These are phyloP conservation scores for Chlorencoelia australis DNA, from an alignment of 2,329 filamentous ascomycete genomes.

Conservation along the genomic window DNA sequence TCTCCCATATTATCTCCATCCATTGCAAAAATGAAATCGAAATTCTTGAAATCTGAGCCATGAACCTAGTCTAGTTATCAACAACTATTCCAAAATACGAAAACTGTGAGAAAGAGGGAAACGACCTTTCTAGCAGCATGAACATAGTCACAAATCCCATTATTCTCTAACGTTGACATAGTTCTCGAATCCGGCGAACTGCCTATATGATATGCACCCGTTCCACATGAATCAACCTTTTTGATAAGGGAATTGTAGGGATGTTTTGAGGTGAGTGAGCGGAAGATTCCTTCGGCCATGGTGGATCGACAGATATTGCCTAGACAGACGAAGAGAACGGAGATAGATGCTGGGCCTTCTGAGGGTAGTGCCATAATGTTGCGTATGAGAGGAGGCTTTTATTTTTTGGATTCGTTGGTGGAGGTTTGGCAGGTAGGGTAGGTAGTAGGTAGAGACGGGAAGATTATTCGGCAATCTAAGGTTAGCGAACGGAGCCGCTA, in stretches of 20 bases:
- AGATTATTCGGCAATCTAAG: too few species aligned
- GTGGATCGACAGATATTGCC: conserved; percentile 93
- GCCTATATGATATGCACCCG: conserved; percentile 73
- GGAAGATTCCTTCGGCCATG: conserved; percentile 94
- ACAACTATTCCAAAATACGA: background rate
- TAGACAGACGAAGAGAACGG: conserved; percentile 88
- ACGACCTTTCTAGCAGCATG: conserved; percentile 68
- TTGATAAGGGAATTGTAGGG: conserved; percentile 50
- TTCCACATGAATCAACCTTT: conserved; percentile 73
- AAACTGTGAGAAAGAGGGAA: background rate
- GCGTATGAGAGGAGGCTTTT: background rate
- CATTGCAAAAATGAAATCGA: conserved; percentile 96
- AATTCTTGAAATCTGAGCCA: conserved; percentile 65
- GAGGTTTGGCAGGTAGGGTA: background rate
- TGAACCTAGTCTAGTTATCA: conserved; percentile 34
- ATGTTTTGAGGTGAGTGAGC: conserved; percentile 52
- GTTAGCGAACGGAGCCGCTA: too few species aligned
- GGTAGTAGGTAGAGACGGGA: too few species aligned
- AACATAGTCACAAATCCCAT: conserved; percentile 68
- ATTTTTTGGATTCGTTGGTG: background rate
- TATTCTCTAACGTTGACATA: conserved; percentile 61
- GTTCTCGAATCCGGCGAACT: conserved; percentile 73
- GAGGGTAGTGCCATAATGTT: conserved; percentile 17
- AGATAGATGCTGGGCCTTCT: conserved; percentile 38
- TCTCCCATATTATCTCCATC: conserved; percentile 72